phyloP scores from a whole-genome alignment of 768 basidiomycete species.

The Sarcomyxa edulis region DNA sequence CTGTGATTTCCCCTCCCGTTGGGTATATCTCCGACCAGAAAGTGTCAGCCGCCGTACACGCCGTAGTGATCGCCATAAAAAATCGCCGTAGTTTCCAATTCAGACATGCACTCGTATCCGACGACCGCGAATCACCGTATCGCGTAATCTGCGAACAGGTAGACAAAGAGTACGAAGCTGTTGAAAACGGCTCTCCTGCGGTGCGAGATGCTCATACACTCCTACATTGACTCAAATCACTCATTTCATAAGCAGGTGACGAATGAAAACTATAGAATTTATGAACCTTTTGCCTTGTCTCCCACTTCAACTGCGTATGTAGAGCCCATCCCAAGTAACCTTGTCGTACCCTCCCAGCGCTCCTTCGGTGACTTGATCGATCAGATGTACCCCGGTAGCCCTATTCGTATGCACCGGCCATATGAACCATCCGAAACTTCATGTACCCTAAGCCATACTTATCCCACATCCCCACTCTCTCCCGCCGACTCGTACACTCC shows the following conservation, averaged over 20 bases:
- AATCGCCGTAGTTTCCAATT: too few species aligned
- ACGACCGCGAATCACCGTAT: too few species aligned
- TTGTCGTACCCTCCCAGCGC: constrained; percentile 8
- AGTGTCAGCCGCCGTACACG: too few species aligned
- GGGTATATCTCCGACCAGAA: too few species aligned
- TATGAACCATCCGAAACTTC: neutral
- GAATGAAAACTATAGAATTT: neutral
- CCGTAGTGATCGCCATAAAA: too few species aligned
- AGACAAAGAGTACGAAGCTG: neutral
- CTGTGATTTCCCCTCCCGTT: too few species aligned
- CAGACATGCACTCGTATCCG: too few species aligned
- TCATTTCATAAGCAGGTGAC: neutral
- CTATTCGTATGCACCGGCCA: neutral
- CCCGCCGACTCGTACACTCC: neutral
- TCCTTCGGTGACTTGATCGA: constrained; percentile 1
- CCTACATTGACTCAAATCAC: neutral
- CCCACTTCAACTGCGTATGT: neutral
- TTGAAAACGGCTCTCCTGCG: constrained; percentile 1
- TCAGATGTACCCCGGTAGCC: constrained; percentile 1
- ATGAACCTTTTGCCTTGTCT: neutral
- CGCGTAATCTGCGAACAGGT: neutral
- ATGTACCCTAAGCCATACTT: neutral
- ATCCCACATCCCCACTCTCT: neutral
- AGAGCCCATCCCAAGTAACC: constrained; percentile 2
- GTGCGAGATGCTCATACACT: neutral